Percentiles rank a stretch among this genome's conserved stretches.
phyloP scores from a whole-genome alignment of 169 alveolate species.

The Eimeria necatrix region DNA sequence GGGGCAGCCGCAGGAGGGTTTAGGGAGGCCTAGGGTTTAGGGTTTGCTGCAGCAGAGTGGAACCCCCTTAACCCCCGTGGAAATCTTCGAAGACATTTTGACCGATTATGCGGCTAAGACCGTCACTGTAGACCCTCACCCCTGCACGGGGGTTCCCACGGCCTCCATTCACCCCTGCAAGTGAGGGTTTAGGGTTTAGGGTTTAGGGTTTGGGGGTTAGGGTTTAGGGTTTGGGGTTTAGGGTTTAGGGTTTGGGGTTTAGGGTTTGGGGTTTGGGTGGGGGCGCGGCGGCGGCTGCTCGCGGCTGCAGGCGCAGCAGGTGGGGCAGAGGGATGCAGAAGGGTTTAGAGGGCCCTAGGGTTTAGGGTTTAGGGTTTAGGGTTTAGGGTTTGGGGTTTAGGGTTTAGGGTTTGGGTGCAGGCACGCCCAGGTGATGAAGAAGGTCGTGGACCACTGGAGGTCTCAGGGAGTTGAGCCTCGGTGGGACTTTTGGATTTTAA shows the following conservation, averaged over 20 bases:
- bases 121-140: slow-evolving; percentile 96
- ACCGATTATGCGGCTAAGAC: slow-evolving; percentile 96
- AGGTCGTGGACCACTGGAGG: slow-evolving; percentile 85
- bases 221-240: slow-evolving; percentile 1
- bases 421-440: slow-evolving; percentile 86
- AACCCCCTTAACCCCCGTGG: slow-evolving; percentile 89
- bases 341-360: slow-evolving; percentile 9
- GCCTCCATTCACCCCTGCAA: slow-evolving; percentile 96
- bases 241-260: background rate
- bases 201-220: background rate
- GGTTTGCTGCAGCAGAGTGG: slow-evolving; percentile 83
- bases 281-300: background rate
- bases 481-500: background rate
- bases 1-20: background rate
- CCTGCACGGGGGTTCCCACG: slow-evolving; percentile 89
- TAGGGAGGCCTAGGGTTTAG: slow-evolving; percentile 44
- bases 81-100: slow-evolving; percentile 96
- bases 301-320: slow-evolving; percentile 83
- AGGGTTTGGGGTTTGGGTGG: background rate
- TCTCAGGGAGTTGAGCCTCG: slow-evolving; percentile 83
- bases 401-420: slow-evolving; percentile 49
- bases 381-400: slow-evolving; percentile 38
- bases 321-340: background rate
- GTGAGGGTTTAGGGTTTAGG: slow-evolving; percentile 8
- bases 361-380: background rate